Evolutionary conservation across 805 yeast species (phyloP), one percentile per base, ranked within the genome.

Genomic region (Vanderwaltozyma verrucispora): DNA sequence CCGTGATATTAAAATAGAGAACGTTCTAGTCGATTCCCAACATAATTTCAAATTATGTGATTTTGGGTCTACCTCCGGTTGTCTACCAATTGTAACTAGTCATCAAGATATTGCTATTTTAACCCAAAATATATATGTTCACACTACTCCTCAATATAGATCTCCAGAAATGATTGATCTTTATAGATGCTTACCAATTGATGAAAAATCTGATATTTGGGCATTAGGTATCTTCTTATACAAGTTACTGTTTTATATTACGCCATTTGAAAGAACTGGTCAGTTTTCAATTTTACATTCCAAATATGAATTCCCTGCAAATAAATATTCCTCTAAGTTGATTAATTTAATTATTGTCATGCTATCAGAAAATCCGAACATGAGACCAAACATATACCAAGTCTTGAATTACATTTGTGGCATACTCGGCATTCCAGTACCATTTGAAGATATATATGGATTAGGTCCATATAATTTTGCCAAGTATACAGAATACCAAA

Each of bases 101-200:
- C 96, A 96, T 2, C 73, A 72, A 41, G 80, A 77, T 48, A 80
- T 80, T 55, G 83, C 79, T 45, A 54, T 71, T n/a, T 64, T 88
- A 25, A 81, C 84, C 39, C 85, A 84, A 51, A 96, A 89, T 56
- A 76, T 89, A 39, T 73, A 85, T 51, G 76, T 79, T 45, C 94
- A 89, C 54, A 89, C 98, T 0, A 89, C 98, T 4, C 95, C 95
- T 13, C 98, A 92, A 59, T 89, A 89, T 56, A 68, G 98, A 45
- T 70, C 94, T 0, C 98, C 98, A 0, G 98, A 89, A 56, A 92
- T 89, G 97, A 74, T 89, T 39, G 96, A 89, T 60, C 68, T 88
- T 19, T 80, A 80, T 55, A 67, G 86, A 33, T 83, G 87, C 6
- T 64, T 77, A 33, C 92, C 96, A 2, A 82, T 89, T 29, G 92